Evolutionary conservation across 2,329 filamentous ascomycete genomes (phyloP).

Genomic region (Verticillium nonalfalfae): DNA sequence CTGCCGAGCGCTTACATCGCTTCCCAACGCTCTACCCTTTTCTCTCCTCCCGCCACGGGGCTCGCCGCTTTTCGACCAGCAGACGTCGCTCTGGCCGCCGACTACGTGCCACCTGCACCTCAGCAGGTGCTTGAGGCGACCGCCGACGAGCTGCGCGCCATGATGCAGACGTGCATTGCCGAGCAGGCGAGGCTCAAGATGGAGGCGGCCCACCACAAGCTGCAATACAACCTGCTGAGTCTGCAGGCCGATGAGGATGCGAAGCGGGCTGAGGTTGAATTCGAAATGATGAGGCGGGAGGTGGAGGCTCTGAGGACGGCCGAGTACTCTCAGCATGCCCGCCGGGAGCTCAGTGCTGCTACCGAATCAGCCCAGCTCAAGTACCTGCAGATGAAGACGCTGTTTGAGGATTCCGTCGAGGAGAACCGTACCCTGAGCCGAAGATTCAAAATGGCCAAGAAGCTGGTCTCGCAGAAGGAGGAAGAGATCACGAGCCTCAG

Average conservation of each 20-base stretch:
- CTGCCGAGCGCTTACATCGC: constrained; percentile 21
- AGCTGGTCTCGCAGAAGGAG: constrained; percentile 70
- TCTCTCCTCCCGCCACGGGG: constrained; percentile 47
- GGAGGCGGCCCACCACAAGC: constrained; percentile 81
- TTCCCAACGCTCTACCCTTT: constrained; percentile 41
- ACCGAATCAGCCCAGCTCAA: constrained; percentile 48
- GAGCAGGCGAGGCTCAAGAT: constrained; percentile 63
- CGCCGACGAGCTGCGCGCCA: constrained; percentile 47
- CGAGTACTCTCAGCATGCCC: constrained; percentile 60
- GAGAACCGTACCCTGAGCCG: constrained; percentile 59
- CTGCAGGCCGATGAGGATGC: constrained; percentile 81
- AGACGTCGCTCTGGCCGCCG: constrained; percentile 16
- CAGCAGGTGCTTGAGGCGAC: constrained; percentile 47
- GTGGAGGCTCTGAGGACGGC: constrained; percentile 75
- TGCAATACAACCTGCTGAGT: constrained; percentile 79
- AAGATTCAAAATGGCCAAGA: constrained; percentile 67
- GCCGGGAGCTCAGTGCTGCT: constrained; percentile 43
- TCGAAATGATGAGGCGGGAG: constrained; percentile 84
- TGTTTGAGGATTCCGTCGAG: constrained; percentile 59
- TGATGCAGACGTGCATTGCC: constrained; percentile 47
- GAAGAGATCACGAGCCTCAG: constrained; percentile 63
- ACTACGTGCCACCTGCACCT: constrained; percentile 39
- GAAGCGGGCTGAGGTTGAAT: constrained; percentile 83
- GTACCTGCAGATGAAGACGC: constrained; percentile 57
- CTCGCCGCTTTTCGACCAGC: constrained; percentile 11